phyloP scores from a whole-genome alignment of 768 basidiomycete genomes.

The Suillus hirtellus region DNA sequence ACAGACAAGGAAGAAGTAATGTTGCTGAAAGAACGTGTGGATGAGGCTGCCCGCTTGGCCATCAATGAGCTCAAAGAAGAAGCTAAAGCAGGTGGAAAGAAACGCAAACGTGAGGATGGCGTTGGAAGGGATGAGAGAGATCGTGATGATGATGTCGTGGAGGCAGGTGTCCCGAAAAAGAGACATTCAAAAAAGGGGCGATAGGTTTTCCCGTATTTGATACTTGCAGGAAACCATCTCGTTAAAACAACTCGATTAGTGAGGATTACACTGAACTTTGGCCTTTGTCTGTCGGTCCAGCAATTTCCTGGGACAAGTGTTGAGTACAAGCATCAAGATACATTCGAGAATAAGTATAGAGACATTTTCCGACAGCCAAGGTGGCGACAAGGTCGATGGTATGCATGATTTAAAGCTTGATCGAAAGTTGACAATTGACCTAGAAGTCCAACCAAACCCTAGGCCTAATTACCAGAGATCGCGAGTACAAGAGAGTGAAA shows the following conservation, averaged over 20 bases:
- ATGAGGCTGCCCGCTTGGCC: slow-evolving; percentile 80
- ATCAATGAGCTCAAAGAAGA: slow-evolving; percentile 82
- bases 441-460: neutral
- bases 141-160: slow-evolving; percentile 89
- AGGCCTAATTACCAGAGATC: too few relatives aligned
- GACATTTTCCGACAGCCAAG: neutral
- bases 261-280: neutral
- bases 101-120: slow-evolving; percentile 48
- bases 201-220: slow-evolving; percentile 18
- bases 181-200: slow-evolving; percentile 56
- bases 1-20: slow-evolving; percentile 88
- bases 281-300: neutral
- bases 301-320: neutral
- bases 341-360: neutral
- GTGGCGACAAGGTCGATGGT: neutral
- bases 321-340: neutral
- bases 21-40: slow-evolving; percentile 83
- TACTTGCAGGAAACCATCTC: neutral
- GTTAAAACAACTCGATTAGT: neutral
- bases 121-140: slow-evolving; percentile 74
- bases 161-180: slow-evolving; percentile 80
- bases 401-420: neutral
- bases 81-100: slow-evolving; percentile 51
- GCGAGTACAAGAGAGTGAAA: neutral
- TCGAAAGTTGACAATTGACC: neutral